Conservation (phyloP, 805 yeast species). For the Saturnispora bothae region DNA sequence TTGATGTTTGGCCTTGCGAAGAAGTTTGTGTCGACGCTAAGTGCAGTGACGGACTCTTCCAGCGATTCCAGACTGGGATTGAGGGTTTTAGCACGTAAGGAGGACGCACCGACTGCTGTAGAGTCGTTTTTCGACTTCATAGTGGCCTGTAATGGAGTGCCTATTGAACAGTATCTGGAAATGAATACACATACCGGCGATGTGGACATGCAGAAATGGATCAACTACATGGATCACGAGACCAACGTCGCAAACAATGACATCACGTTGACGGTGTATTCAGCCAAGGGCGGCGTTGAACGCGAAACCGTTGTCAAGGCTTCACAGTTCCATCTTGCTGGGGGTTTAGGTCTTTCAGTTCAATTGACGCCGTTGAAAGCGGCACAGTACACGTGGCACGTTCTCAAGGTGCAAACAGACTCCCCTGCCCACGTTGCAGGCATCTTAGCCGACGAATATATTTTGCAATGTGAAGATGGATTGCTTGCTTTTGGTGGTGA, state of each 20-base stretch:
- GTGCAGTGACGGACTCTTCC: slow-evolving; percentile 17
- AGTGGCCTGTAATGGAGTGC: slow-evolving; percentile 61
- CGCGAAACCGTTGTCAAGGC: slow-evolving; percentile 27
- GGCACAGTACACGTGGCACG: slow-evolving; percentile 81
- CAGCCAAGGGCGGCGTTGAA: slow-evolving; percentile 69
- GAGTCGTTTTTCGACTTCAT: slow-evolving; percentile 86
- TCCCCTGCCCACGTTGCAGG: slow-evolving; percentile 83
- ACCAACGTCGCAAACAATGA: slow-evolving; percentile 20
- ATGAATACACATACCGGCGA: slow-evolving; percentile 12
- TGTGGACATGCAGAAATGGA: slow-evolving; percentile 16
- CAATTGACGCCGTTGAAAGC: slow-evolving; percentile 71
- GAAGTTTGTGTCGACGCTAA: slow-evolving; percentile 36
- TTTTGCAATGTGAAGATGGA: slow-evolving; percentile 65
- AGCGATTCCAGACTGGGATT: slow-evolving; percentile 37
- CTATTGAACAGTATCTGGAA: slow-evolving; percentile 22
- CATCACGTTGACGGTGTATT: slow-evolving; percentile 61
- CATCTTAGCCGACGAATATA: slow-evolving; percentile 77
- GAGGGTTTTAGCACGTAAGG: slow-evolving; percentile 42
- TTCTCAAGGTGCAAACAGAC: slow-evolving; percentile 57
- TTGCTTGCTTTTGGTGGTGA: slow-evolving; percentile 82
- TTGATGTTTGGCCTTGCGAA: slow-evolving; percentile 55
- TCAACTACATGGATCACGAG: slow-evolving; percentile 21
- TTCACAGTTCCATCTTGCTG: slow-evolving; percentile 7
- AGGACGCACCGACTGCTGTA: slow-evolving; percentile 38
- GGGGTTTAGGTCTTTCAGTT: slow-evolving; percentile 50